Conservation (phyloP, 768 basidiomycete genomes). For the Sporobolomyces phaffii region DNA sequence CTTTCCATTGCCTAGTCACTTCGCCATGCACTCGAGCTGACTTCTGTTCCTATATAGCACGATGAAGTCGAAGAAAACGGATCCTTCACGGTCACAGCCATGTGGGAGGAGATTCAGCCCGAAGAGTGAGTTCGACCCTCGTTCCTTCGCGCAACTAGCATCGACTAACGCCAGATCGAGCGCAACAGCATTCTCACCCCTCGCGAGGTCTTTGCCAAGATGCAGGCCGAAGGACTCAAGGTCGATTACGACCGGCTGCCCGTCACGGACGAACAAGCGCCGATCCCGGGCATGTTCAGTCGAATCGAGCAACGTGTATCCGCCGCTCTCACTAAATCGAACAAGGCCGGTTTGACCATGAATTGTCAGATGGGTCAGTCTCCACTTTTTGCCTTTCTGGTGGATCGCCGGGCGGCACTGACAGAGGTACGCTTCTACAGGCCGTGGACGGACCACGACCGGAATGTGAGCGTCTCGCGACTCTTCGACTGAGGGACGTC, state of each 20-base stretch:
- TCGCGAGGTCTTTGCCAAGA: slow-evolving; percentile 41
- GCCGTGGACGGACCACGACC: slow-evolving; percentile 68
- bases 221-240: slow-evolving; percentile 62
- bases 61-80: slow-evolving; percentile 92
- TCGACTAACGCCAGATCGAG: too few species aligned
- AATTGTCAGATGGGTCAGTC: slow-evolving; percentile 96
- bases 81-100: slow-evolving; percentile 79
- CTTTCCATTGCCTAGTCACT: too few species aligned
- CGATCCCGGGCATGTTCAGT: slow-evolving; percentile 76
- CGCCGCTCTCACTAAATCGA: slow-evolving; percentile 44
- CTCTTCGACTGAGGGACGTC: too few species aligned
- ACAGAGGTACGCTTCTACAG: slow-evolving; percentile 12
- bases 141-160: too few species aligned
- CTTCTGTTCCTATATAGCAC: slow-evolving; percentile 49
- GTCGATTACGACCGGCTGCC: slow-evolving; percentile 48
- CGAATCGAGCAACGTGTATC: slow-evolving; percentile 70
- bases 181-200: slow-evolving; percentile 81
- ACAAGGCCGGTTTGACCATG: slow-evolving; percentile 26
- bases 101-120: slow-evolving; percentile 76
- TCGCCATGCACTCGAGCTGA: background rate
- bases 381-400: background rate
- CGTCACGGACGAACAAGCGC: slow-evolving; percentile 95
- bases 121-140: slow-evolving; percentile 20
- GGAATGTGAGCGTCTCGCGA: slow-evolving; percentile 56
- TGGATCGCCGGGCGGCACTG: background rate